These are phyloP conservation scores for Trichoderma sp. DNA, from an alignment of 2,329 filamentous ascomycete genomes.

Conservation along the genomic window DNA sequence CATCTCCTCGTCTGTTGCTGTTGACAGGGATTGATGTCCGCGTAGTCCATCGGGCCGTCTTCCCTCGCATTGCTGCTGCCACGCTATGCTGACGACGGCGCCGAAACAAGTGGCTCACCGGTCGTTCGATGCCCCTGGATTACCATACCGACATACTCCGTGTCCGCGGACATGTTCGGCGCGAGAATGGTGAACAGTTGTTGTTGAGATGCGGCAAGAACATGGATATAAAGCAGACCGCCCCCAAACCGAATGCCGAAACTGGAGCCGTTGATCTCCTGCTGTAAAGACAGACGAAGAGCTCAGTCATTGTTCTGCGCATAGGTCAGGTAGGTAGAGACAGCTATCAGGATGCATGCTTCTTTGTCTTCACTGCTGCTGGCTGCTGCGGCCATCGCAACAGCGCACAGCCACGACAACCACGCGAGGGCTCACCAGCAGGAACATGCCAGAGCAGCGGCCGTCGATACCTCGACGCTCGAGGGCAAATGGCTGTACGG, in stretches of 20 bases:
- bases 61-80: not conserved
- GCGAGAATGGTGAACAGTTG: too few relatives aligned
- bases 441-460: slow-evolving; percentile 6
- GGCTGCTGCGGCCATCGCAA: not conserved
- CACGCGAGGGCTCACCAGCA: slow-evolving; percentile 3
- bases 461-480: slow-evolving; percentile 4
- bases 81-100: slow-evolving; percentile 3
- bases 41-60: slow-evolving; percentile 9
- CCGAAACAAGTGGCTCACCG: not conserved
- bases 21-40: not conserved
- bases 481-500: slow-evolving; percentile 27
- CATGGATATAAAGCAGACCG: not conserved
- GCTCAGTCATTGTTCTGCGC: not conserved
- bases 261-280: not conserved
- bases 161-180: too few relatives aligned
- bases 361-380: slow-evolving; percentile 3
- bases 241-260: not conserved
- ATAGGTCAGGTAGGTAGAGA: not conserved
- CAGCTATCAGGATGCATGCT: not conserved
- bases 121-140: not conserved
- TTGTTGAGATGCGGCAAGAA: too few relatives aligned
- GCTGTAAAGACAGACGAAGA: too few relatives aligned
- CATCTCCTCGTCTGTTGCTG: too few relatives aligned
- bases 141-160: not conserved
- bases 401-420: not conserved